Conservation (phyloP, 108 stramenopile species). For the Cyclotella cryptica region DNA sequence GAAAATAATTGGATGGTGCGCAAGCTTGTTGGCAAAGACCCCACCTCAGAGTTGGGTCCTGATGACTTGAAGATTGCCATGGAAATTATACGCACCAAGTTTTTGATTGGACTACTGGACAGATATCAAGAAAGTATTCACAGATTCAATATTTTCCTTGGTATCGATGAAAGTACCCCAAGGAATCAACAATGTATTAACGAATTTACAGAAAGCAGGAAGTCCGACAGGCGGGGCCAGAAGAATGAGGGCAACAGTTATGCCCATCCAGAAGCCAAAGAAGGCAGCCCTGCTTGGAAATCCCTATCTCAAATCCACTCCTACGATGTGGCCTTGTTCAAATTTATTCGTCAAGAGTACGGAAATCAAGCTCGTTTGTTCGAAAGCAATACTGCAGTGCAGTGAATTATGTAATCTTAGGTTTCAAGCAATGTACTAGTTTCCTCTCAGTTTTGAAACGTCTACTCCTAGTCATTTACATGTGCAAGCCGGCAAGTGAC, state of each 20-base stretch:
- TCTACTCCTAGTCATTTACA: too few species aligned
- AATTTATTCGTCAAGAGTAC: constrained; percentile 22
- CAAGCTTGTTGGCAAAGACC: constrained; percentile 33
- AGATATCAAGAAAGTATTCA: constrained; percentile 49
- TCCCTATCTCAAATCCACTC: constrained; percentile 29
- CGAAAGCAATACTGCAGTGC: not conserved
- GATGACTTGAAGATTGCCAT: constrained; percentile 54
- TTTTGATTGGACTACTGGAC: constrained; percentile 44
- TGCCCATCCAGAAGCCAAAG: constrained; percentile 31
- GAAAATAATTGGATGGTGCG: constrained; percentile 59
- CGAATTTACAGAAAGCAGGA: constrained; percentile 21
- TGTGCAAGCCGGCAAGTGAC: too few species aligned
- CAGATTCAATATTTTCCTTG: constrained; percentile 47
- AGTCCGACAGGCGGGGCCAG: constrained; percentile 18
- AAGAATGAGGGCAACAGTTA: constrained; percentile 43
- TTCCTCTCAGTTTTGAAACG: not conserved
- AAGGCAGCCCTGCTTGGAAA: constrained; percentile 37
- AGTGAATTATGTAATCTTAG: not conserved
- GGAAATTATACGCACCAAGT: constrained; percentile 50
- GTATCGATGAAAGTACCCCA: constrained; percentile 36
- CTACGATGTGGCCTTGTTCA: constrained; percentile 37
- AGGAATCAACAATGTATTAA: constrained; percentile 27
- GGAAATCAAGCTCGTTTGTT: constrained; percentile 30
- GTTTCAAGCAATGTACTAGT: not conserved
- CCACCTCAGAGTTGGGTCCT: constrained; percentile 12